Evolutionary conservation across 345 rosid species (phyloP).

Genomic region (Pistacia atlantica): DNA sequence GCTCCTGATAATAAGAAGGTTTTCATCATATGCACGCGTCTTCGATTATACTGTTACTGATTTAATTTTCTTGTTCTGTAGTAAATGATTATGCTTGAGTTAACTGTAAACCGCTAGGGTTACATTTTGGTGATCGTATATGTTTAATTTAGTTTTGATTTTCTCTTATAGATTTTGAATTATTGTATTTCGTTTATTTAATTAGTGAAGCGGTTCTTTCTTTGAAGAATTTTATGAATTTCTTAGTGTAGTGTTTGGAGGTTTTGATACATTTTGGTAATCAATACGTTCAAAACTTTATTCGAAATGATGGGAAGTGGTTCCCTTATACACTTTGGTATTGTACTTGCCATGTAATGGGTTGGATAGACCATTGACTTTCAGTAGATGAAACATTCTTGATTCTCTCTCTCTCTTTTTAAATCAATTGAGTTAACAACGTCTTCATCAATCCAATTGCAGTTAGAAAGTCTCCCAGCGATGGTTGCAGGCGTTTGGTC

Average conservation of each 20-base stretch:
- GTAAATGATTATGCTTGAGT: not conserved
- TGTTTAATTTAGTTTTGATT: not conserved
- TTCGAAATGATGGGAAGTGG: not conserved
- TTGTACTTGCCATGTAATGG: not conserved
- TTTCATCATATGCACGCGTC: not conserved
- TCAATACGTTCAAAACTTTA: not conserved
- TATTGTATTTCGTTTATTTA: not conserved
- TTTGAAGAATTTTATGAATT: not conserved
- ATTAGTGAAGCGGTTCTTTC: not conserved
- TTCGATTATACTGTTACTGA: not conserved
- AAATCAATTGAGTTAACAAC: not conserved
- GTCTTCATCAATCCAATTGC: constrained; percentile 16
- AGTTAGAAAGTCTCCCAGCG: constrained; percentile 67
- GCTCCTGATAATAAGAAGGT: constrained; percentile 50
- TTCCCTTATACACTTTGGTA: not conserved
- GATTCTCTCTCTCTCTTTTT: not conserved
- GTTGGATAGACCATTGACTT: not conserved
- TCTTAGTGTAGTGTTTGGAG: not conserved
- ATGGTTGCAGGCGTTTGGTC: constrained; percentile 68
- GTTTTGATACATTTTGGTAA: too few relatives aligned
- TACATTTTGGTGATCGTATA: not conserved
- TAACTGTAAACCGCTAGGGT: constrained; percentile 14
- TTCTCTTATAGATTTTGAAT: not conserved
- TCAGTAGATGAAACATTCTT: not conserved
- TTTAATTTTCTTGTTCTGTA: not conserved